These are phyloP conservation scores for Trichoderma pleuroti DNA, from an alignment of 2,329 filamentous ascomycete species.

Conservation along the genomic window DNA sequence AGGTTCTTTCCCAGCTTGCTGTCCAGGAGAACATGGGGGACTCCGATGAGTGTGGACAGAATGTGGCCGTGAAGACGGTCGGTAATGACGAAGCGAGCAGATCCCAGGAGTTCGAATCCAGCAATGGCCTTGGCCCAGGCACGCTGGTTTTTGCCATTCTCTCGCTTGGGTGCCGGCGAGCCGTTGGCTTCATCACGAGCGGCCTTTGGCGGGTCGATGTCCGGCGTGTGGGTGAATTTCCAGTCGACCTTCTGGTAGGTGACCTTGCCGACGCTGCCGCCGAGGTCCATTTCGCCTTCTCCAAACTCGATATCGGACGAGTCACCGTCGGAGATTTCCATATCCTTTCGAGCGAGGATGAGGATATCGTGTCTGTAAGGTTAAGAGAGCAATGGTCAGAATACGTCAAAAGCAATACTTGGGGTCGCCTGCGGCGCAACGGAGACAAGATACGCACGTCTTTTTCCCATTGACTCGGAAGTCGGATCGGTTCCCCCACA, in stretches of 20 bases:
- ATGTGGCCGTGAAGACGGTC: conserved; percentile 11
- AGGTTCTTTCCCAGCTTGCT: conserved; percentile 14
- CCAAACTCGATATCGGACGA: conserved; percentile 1
- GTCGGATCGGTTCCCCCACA: conserved; percentile 15
- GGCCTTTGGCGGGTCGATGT: conserved; percentile 7
- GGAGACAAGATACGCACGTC: not conserved
- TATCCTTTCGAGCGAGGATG: conserved; percentile 5
- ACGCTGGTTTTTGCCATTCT: conserved; percentile 11
- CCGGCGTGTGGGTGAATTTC: conserved; percentile 13
- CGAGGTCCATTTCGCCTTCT: conserved; percentile 5
- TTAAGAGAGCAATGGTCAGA: not conserved
- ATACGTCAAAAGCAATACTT: not conserved
- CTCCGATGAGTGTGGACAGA: conserved; percentile 4
- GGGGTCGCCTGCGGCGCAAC: too few species aligned
- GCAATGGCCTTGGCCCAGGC: conserved; percentile 14
- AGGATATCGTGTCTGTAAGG: conserved; percentile 1
- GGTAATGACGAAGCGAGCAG: conserved; percentile 8
- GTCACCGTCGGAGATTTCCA: conserved; percentile 12
- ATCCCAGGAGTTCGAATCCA: conserved; percentile 9
- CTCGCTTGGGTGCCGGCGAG: conserved; percentile 1
- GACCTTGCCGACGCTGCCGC: conserved; percentile 7
- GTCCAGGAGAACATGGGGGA: conserved; percentile 12
- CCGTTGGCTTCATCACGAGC: not conserved
- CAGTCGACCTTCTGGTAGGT: conserved; percentile 13
- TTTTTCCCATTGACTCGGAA: conserved; percentile 5